Percentiles rank a stretch among this genome's conserved stretches.
Evolutionary conservation across 1,139 yeast species (phyloP).

Genomic region (Eremothecium coryli): DNA sequence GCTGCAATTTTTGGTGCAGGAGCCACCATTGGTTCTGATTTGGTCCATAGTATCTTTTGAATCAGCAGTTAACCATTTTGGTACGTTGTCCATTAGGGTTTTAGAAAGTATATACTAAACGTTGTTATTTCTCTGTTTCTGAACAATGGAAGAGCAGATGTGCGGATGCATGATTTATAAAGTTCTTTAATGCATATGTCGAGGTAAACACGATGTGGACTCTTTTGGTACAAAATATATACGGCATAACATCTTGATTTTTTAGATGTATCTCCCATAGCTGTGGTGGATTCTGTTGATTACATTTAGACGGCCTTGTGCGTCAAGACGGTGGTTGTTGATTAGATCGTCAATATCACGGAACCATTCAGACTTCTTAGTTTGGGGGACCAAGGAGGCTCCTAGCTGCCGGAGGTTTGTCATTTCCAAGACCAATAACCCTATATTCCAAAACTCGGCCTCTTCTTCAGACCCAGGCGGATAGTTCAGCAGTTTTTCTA

Average conservation of each 20-base stretch:
- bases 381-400: constrained; percentile 39
- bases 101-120: no score
- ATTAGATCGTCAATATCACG: constrained; percentile 47
- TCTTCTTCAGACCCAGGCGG: constrained; percentile 15
- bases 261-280: constrained; percentile 34
- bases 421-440: constrained; percentile 50
- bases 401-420: constrained; percentile 46
- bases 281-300: constrained; percentile 48
- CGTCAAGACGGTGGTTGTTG: constrained; percentile 30
- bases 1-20: constrained; percentile 97
- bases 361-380: constrained; percentile 42
- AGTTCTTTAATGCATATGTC: no score
- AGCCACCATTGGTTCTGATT: constrained; percentile 84
- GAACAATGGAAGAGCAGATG: no score
- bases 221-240: no score
- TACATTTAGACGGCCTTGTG: constrained; percentile 35
- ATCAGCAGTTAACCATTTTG: no score
- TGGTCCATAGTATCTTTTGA: constrained; percentile 77
- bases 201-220: no score
- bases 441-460: constrained; percentile 27
- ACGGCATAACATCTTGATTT: background rate
- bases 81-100: no score
- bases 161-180: no score
- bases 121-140: no score
- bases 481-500: constrained; percentile 44